These are phyloP conservation scores for Karstenula rhodostoma DNA, from an alignment of 2,329 filamentous ascomycete genomes.

Conservation along the genomic window DNA sequence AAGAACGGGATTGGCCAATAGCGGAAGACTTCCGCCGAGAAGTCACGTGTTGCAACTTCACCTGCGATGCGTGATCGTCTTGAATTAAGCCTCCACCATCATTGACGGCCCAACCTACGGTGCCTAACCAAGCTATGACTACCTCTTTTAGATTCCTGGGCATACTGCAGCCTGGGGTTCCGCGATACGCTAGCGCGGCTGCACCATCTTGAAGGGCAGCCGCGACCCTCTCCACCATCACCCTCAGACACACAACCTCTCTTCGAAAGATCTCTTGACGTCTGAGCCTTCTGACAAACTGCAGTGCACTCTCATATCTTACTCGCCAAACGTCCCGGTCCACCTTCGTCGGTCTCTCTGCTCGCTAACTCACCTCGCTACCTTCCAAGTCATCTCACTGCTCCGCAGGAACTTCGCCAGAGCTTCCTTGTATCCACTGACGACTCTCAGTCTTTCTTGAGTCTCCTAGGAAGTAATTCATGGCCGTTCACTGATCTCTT, in stretches of 20 bases:
- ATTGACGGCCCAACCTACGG: too few species aligned
- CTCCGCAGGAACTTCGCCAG: background rate
- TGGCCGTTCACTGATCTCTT: background rate
- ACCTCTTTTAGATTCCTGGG: too few species aligned
- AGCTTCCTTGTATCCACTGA: background rate
- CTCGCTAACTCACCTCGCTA: background rate
- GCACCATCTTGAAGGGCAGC: background rate
- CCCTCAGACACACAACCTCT: background rate
- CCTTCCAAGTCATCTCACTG: background rate
- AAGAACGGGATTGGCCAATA: conserved; percentile 8
- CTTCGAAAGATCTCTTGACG: background rate
- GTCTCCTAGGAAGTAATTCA: background rate
- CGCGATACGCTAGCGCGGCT: background rate
- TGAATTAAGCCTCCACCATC: too few species aligned
- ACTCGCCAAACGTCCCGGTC: background rate
- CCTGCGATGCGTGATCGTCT: background rate
- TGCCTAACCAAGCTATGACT: too few species aligned
- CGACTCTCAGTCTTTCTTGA: background rate
- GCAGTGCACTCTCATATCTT: background rate
- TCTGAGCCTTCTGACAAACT: background rate
- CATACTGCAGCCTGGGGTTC: too few species aligned
- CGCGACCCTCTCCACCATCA: background rate
- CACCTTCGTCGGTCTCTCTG: background rate
- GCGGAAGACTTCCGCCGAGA: background rate
- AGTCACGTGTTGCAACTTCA: background rate